Evolutionary conservation across 306 rosid genomes (phyloP), one percentile per base, ranked within the genome.

Genomic region (Malus asiatica): DNA sequence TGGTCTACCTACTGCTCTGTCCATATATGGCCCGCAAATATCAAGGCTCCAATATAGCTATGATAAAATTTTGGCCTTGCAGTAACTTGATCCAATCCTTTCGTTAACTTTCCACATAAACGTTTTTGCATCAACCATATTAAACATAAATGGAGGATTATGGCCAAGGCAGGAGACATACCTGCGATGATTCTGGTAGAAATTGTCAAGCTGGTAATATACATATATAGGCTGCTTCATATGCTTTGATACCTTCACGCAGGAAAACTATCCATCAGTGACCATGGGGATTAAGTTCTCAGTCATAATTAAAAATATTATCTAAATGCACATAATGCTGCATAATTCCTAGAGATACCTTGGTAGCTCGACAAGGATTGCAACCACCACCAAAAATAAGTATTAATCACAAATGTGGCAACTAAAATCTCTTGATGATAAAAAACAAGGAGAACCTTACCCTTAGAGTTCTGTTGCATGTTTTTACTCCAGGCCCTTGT

Each of bases 181-280:
- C 98, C 98, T 83, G 81, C 98, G 93, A 83, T 93, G 98, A 79
- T 93, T 93, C 88, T 93, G 98, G 76, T 93, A 93, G 86, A 93
- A 93, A 81, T 90, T 93, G 85, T 93, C 98, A 27, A 93, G 98
- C 85, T 93, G 96, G 69, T 93, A 93, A 81, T 93, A 93, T 61
- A 93, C 90, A 82, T 57, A 89, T 79, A 93, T 84, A 74, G 98
- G 98, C 9, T 79, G n/a, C 80, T 79, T 87, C 98, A 93, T 90
- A n/a, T 14, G 75, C 82, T 93, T 93, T 9, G 69, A 18, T 71
- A 93, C 93, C 98, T 94, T 76, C 72, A 70, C 70, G 73, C 32
- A 23, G 27, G 59, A 76, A 83, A 35, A 80, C 57, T 61, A 64
- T 52, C 22, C 27, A 42, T 55, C 40, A 52, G 59, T 35, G 25